Conservation (phyloP, 257 asterid genomes). For the Verbena officinalis region DNA sequence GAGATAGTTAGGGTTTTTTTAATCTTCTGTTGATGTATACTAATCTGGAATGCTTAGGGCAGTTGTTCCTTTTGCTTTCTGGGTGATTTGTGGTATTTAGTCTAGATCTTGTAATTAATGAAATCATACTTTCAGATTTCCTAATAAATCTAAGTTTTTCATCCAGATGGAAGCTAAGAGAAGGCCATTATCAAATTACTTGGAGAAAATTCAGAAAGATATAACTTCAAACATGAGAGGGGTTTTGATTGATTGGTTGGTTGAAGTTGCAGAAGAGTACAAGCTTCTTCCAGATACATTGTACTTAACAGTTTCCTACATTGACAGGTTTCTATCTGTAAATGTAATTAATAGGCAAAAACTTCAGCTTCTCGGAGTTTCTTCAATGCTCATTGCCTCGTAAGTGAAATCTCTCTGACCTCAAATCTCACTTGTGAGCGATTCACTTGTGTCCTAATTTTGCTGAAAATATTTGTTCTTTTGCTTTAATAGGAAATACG, state of each 20-base stretch:
- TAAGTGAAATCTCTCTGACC: constrained; percentile 40
- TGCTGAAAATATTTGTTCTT: constrained; percentile 13
- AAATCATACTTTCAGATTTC: background rate
- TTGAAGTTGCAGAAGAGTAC: constrained; percentile 90
- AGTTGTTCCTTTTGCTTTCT: background rate
- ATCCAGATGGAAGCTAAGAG: constrained; percentile 67
- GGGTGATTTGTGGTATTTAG: background rate
- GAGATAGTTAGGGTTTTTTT: constrained; percentile 4
- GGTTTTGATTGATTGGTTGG: constrained; percentile 86
- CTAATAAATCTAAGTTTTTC: constrained; percentile 6
- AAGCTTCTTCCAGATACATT: constrained; percentile 80
- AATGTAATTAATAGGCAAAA: constrained; percentile 50
- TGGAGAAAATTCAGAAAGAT: constrained; percentile 77
- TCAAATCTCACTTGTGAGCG: background rate
- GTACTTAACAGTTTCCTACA: constrained; percentile 62
- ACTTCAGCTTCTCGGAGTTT: constrained; percentile 94
- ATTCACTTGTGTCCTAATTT: background rate
- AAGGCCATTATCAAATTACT: constrained; percentile 69
- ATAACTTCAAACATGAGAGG: constrained; percentile 87
- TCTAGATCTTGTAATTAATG: background rate
- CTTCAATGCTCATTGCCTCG: constrained; percentile 99
- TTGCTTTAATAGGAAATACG: constrained; percentile 64
- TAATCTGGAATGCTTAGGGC: background rate
- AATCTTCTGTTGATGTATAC: background rate
- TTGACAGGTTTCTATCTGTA: constrained; percentile 69